Evolutionary conservation across 129 eudicot species (phyloP), one percentile per base, ranked within the genome.

Genomic region (Sambucus nigra): DNA sequence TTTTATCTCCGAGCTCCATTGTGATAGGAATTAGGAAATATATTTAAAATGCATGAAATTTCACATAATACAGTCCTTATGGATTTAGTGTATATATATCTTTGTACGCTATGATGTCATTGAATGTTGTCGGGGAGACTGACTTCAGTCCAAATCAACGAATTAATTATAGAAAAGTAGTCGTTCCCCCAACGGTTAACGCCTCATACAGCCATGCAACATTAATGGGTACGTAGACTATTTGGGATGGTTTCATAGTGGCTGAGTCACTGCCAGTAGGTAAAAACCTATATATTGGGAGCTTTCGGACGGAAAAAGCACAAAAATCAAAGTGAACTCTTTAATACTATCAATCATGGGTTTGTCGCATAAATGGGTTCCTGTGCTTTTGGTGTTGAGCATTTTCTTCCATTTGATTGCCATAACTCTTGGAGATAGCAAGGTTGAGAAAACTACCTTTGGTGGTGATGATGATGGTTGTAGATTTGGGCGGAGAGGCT

Each of bases 111-210:
- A n/a, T n/a, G n/a, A n/a, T n/a, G n/a, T n/a, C n/a, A n/a, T n/a
- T n/a, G n/a, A n/a, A n/a, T n/a, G n/a, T n/a, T n/a, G n/a, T n/a
- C n/a, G n/a, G n/a, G n/a, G n/a, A n/a, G n/a, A n/a, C n/a, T n/a
- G n/a, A n/a, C n/a, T n/a, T n/a, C n/a, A n/a, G n/a, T n/a, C n/a
- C n/a, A n/a, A n/a, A n/a, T n/a, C n/a, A n/a, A n/a, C n/a, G n/a
- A n/a, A n/a, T n/a, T n/a, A n/a, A n/a, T n/a, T n/a, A n/a, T n/a
- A n/a, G n/a, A n/a, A n/a, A n/a, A n/a, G n/a, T n/a, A n/a, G 60
- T 70, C 66, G 60, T 5, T 17, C 42, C 57, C 83, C 72, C 74
- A 76, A 71, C 78, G 38, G 61, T 38, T 67, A 51, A 71, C 82
- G 77, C 74, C 77, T 62, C 13, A 16, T 47, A 25, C 16, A 62